Conservation (phyloP, 805 yeast species). For the Candida insectalens region DNA sequence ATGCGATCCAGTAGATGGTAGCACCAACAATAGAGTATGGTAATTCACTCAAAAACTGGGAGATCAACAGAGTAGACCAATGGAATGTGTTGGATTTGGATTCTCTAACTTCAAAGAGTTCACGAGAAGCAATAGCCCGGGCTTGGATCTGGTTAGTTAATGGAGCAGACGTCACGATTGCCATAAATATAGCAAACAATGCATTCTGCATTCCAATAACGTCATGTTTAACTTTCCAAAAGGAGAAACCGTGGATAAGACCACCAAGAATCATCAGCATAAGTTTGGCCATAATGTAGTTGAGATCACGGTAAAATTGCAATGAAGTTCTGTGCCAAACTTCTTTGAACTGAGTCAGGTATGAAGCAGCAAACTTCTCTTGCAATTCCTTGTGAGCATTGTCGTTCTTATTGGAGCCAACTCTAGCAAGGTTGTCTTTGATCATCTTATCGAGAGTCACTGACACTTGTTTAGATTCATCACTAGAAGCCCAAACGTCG, state of each 20-base stretch:
- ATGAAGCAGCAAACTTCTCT: constrained; percentile 34
- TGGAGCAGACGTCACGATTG: constrained; percentile 49
- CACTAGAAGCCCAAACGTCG: constrained; percentile 43
- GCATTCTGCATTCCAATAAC: constrained; percentile 51
- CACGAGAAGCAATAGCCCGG: constrained; percentile 50
- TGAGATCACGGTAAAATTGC: constrained; percentile 40
- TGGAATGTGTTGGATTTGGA: constrained; percentile 63
- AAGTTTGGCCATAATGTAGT: constrained; percentile 39
- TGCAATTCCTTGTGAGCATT: constrained; percentile 5
- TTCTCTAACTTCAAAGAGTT: constrained; percentile 62
- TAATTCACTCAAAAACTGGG: constrained; percentile 49
- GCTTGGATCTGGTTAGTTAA: constrained; percentile 58
- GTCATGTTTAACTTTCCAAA: constrained; percentile 46
- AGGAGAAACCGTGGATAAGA: constrained; percentile 44
- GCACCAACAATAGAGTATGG: constrained; percentile 45
- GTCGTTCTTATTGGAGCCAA: background rate
- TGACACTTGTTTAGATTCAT: constrained; percentile 18
- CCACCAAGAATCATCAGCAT: constrained; percentile 30
- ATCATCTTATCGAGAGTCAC: constrained; percentile 22
- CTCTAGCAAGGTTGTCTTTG: background rate
- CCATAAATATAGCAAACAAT: constrained; percentile 40
- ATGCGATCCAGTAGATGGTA: constrained; percentile 36
- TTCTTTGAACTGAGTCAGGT: constrained; percentile 25
- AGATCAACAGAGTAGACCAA: constrained; percentile 50
- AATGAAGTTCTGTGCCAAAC: constrained; percentile 29